Percentiles rank a stretch among this genome's conserved stretches.
These are phyloP conservation scores for Malassezia slooffiae DNA, from an alignment of 1,284 basidiomycete genomes.

Conservation along the genomic window DNA sequence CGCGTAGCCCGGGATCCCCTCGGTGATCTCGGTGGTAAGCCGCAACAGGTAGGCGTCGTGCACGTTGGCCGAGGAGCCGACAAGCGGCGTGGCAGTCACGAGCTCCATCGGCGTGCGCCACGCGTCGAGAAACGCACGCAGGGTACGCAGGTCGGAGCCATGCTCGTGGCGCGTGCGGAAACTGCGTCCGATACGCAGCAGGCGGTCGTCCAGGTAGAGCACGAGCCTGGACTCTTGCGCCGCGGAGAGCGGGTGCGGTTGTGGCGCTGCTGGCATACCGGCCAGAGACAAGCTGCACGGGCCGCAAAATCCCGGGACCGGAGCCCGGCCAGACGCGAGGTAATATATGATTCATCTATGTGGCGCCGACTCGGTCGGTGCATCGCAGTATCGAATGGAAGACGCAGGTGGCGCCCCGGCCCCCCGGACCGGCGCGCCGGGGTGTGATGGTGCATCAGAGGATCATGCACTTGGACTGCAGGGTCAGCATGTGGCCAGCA, in stretches of 20 bases:
- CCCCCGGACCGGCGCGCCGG: neutral
- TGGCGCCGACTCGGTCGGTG: too few species aligned
- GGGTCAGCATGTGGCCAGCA: neutral
- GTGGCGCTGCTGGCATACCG: too few species aligned
- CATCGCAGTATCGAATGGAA: too few species aligned
- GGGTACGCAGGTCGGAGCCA: slow-evolving; percentile 9
- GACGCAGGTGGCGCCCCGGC: neutral
- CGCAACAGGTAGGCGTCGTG: slow-evolving; percentile 32
- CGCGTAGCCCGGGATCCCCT: slow-evolving; percentile 30
- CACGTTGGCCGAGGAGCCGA: slow-evolving; percentile 18
- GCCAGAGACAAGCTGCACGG: too few species aligned
- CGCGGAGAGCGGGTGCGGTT: slow-evolving; percentile 16
- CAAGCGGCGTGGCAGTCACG: slow-evolving; percentile 25
- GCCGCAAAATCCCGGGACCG: too few species aligned
- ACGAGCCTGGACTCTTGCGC: slow-evolving; percentile 29
- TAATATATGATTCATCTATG: too few species aligned
- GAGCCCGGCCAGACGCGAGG: too few species aligned
- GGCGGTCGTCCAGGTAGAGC: slow-evolving; percentile 24
- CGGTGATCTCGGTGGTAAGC: slow-evolving; percentile 27
- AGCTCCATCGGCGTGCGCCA: slow-evolving; percentile 23
- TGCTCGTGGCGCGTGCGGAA: slow-evolving; percentile 24
- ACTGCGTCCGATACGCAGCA: slow-evolving; percentile 23
- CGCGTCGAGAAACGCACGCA: slow-evolving; percentile 20
- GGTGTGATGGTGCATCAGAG: slow-evolving; percentile 52
- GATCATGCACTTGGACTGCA: slow-evolving; percentile 63